Base-by-base conservation (phyloP, 2,329 filamentous ascomycete species). In the Epichloe amarillans region DNA sequence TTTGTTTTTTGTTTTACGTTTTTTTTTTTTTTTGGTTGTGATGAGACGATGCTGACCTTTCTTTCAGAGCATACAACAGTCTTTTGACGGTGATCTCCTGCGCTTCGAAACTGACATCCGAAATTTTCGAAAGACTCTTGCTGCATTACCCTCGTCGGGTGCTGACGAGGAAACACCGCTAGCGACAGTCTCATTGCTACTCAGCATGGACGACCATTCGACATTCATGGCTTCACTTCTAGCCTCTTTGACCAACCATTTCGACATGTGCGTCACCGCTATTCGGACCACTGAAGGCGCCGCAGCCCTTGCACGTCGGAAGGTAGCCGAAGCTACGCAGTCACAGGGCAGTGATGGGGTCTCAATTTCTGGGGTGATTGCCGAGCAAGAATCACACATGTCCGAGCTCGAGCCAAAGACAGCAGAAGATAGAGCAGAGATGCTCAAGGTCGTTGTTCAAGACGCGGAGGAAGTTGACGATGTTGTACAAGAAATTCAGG, bases 181-280 rank as follows among this genome's bases (percentile, higher is more conserved):
- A 0, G 72, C 82, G 43, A 68, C 39, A 42, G 47, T 75, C 2
- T 68, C 73, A 4, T 70, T 81, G 41, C 70, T 87, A n/a, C 69
- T 75, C 33, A 72, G 73, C 3, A 74, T 95, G 37, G 82, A 90
- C 56, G 74, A 74, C 14, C 82, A 91, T 57, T 90, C 90, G 0
- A 82, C 86, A 55, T 81, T 83, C 59, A 91, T 94, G 82, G 91
- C 90, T 5, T 76, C 83, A 52, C 76, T 88, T 5, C 77, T 97
- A 2, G 79, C 88, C 51, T 88, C 85, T 1, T 72, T 97, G 4
- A 89, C 88, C 7, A 80, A 78, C 26, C 91, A 97, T 67, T 96
- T 95, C 63, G 91, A 97, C 65, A 80, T 95, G 56, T 96, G 91
- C 65, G 87, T 95, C 14, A 91, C 84, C 1, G 91, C 91, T 1